Conservation (phyloP, 1,139 yeast genomes). For the Yamadazyma triangularis region DNA sequence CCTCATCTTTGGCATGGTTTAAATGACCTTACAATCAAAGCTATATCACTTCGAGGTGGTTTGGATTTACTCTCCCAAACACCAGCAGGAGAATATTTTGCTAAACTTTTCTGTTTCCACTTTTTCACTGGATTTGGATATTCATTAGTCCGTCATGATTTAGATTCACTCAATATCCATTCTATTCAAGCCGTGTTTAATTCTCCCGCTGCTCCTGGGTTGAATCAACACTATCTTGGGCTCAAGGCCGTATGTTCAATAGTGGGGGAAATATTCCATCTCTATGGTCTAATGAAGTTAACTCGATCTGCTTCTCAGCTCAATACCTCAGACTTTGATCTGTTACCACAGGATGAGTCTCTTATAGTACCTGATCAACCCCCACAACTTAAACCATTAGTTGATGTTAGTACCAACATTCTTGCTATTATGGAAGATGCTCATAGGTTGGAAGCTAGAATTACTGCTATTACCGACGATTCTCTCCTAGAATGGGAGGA, state of each 20-base stretch:
- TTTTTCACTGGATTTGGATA: slow-evolving; percentile 2
- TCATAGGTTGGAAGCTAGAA: background rate
- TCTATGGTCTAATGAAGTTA: slow-evolving; percentile 3
- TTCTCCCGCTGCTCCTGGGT: background rate
- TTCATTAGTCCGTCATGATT: slow-evolving; percentile 1
- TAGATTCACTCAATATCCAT: slow-evolving; percentile 1
- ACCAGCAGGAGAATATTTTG: slow-evolving; percentile 1
- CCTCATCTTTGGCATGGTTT: slow-evolving; percentile 2
- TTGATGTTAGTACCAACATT: slow-evolving; percentile 1
- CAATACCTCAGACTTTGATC: too few relatives aligned
- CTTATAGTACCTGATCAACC: too few relatives aligned
- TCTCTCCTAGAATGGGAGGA: too few relatives aligned
- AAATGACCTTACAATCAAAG: slow-evolving; percentile 1
- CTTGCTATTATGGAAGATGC: background rate
- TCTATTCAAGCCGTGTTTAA: slow-evolving; percentile 1
- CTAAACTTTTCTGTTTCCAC: slow-evolving; percentile 2
- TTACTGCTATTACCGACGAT: too few relatives aligned
- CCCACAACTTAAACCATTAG: slow-evolving; percentile 1
- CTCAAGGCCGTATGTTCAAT: slow-evolving; percentile 1
- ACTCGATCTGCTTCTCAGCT: slow-evolving; percentile 1
- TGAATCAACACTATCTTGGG: background rate
- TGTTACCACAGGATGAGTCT: too few relatives aligned
- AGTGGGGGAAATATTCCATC: slow-evolving; percentile 3
- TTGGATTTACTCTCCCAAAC: slow-evolving; percentile 1
- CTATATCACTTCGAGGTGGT: slow-evolving; percentile 4